Conservation (phyloP, 306 rosid genomes). For the Acacia acuminata region DNA sequence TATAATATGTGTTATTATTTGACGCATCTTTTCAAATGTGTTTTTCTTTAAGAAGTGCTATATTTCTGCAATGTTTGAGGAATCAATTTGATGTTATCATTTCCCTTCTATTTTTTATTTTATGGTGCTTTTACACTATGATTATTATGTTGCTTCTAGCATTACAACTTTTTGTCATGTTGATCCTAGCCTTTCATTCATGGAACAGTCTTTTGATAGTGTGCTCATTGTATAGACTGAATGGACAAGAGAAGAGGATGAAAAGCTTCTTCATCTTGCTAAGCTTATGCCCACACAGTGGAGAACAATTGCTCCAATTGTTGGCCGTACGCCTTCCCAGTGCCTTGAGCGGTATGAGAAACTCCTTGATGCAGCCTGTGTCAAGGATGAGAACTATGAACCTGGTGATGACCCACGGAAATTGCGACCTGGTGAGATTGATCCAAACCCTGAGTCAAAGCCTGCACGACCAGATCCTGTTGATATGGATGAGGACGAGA, state of each 20-base stretch:
- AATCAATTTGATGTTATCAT: background rate
- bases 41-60: background rate
- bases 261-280: constrained; percentile 90
- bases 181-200: background rate
- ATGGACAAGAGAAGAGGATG: constrained; percentile 99
- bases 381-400: constrained; percentile 89
- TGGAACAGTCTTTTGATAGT: constrained; percentile 7
- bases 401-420: constrained; percentile 93
- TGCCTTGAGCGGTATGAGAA: constrained; percentile 93
- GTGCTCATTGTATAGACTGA: constrained; percentile 58
- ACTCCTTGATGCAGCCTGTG: constrained; percentile 94
- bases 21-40: background rate
- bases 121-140: background rate
- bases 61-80: background rate
- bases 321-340: constrained; percentile 92
- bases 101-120: background rate
- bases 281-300: constrained; percentile 99
- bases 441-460: constrained; percentile 91
- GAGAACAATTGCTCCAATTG: constrained; percentile 96
- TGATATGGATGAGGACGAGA: constrained; percentile 99
- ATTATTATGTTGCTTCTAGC: background rate
- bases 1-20: background rate
- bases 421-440: constrained; percentile 93
- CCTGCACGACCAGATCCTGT: constrained; percentile 98
- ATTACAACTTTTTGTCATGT: background rate